Percentiles rank a stretch among this genome's conserved stretches.
These are phyloP conservation scores for Thermothelomyces thermophilus DNA, from an alignment of 2,329 filamentous ascomycete species.

Conservation along the genomic window DNA sequence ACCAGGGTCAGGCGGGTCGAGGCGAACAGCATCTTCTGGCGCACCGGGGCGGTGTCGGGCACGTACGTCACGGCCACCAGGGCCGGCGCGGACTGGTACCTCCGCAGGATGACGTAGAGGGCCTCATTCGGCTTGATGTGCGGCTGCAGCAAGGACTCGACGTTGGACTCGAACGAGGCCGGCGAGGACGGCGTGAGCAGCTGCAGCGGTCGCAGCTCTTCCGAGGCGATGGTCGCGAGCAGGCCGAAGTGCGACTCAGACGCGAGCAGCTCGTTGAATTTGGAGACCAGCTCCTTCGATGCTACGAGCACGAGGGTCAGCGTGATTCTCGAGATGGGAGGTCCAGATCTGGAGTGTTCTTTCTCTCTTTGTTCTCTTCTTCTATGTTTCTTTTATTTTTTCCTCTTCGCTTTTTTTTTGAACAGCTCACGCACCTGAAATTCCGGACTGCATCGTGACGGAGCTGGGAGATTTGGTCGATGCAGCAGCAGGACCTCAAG, in stretches of 20 bases:
- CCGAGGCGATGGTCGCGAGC: conserved; percentile 62
- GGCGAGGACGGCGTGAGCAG: conserved; percentile 47
- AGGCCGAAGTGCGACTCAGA: conserved; percentile 60
- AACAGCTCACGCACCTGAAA: conserved; percentile 21
- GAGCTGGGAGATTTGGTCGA: not conserved
- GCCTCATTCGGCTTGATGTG: conserved; percentile 61
- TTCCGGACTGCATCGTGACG: conserved; percentile 25
- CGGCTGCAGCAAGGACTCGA: conserved; percentile 50
- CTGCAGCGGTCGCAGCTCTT: conserved; percentile 57
- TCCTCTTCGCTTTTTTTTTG: too few species aligned
- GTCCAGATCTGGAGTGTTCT: too few species aligned
- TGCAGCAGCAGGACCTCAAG: not conserved
- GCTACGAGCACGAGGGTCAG: conserved; percentile 39
- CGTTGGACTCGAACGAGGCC: conserved; percentile 58
- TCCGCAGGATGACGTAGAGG: conserved; percentile 68
- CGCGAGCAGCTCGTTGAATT: conserved; percentile 64
- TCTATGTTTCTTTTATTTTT: not conserved
- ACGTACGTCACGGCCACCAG: conserved; percentile 72
- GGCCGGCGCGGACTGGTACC: conserved; percentile 49
- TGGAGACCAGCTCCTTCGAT: conserved; percentile 67
- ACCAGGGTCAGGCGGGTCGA: conserved; percentile 68
- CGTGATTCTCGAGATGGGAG: too few species aligned
- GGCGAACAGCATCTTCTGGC: conserved; percentile 83
- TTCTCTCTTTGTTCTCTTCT: too few species aligned
- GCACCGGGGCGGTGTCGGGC: conserved; percentile 69